Base-by-base conservation (phyloP, 768 basidiomycete genomes). In the Pholiota microspora region DNA sequence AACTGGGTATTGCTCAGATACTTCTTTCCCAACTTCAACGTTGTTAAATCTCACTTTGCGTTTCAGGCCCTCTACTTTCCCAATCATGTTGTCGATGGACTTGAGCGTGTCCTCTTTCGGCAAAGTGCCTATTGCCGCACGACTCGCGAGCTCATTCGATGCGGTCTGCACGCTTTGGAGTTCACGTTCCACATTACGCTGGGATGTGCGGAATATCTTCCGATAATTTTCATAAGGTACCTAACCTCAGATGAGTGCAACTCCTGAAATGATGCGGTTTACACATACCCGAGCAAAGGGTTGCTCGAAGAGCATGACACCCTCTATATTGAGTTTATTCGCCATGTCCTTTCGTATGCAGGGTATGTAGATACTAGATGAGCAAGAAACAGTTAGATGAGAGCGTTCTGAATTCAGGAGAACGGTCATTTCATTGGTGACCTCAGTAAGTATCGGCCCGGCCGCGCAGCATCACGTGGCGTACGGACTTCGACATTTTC, bases 141-240 rank as follows among this genome's bases (percentile, higher is more conserved):
- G 71, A 46, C 74, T 79, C 16, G 73, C 76, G n/a, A 94, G 72
- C 27, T 94, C 90, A 36, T 71, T 77, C 4, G 84, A 72, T 18
- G 77, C 61, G 23, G 75, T 73, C 59, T 86, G 84, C 12, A 89
- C 74, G 24, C 79, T 74, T 13, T 77, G 79, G 36, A 90, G 69
- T 63, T 94, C 92, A 54, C 88, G 84, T 69, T 95, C 93, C 51
- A 93, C 84, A 57, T 85, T 79, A 71, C 84, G 85, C 67, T 93
- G 91, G 0, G 87, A 85, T 15, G 85, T 80, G 29, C 92, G 84
- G 65, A 95, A 94, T n/a, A 87, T 79, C 71, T 89, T 91, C 62
- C 90, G 85, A 64, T 92, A 90, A 61, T 89, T 89, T 73, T 95
- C 93, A 70, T 88, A 91, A 9, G 93, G 93, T 10, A 93, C 90